phyloP scores from a whole-genome alignment of 2,329 filamentous ascomycete genomes.

The Calonectria ilicicola region DNA sequence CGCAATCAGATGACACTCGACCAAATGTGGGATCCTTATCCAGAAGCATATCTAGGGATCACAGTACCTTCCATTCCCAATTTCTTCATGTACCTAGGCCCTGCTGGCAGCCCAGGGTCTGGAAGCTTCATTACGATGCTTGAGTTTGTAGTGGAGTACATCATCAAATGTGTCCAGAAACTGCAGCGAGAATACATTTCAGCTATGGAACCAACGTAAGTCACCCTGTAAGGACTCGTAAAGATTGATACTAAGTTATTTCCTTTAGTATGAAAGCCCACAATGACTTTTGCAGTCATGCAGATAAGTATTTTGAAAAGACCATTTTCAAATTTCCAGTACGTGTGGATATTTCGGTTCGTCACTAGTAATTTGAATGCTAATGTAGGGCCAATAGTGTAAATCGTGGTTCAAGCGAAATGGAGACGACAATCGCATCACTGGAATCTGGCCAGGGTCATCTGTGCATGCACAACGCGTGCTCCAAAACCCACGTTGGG shows the following conservation, averaged over 20 bases:
- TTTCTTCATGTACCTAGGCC: slow-evolving; percentile 20
- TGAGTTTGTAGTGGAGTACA: slow-evolving; percentile 12
- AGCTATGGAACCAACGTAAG: background rate
- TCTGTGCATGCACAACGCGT: background rate
- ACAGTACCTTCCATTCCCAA: slow-evolving; percentile 15
- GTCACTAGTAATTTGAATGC: too few relatives aligned
- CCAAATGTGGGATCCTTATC: slow-evolving; percentile 4
- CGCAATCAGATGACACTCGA: background rate
- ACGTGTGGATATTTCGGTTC: background rate
- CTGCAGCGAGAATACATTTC: background rate
- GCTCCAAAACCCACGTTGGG: background rate
- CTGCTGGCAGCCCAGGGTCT: slow-evolving; percentile 1
- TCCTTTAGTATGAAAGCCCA: background rate
- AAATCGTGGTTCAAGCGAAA: slow-evolving; percentile 1
- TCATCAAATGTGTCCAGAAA: slow-evolving; percentile 16
- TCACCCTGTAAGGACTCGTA: too few relatives aligned
- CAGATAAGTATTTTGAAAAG: background rate
- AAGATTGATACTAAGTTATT: too few relatives aligned
- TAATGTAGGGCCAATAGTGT: background rate
- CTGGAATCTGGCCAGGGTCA: background rate
- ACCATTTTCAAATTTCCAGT: background rate
- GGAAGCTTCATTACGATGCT: slow-evolving; percentile 13
- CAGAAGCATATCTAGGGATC: slow-evolving; percentile 13
- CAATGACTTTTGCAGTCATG: background rate
- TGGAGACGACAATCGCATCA: background rate